Conservation (phyloP, 2,329 filamentous ascomycete species). For the Cladosporium cucumerinum region DNA sequence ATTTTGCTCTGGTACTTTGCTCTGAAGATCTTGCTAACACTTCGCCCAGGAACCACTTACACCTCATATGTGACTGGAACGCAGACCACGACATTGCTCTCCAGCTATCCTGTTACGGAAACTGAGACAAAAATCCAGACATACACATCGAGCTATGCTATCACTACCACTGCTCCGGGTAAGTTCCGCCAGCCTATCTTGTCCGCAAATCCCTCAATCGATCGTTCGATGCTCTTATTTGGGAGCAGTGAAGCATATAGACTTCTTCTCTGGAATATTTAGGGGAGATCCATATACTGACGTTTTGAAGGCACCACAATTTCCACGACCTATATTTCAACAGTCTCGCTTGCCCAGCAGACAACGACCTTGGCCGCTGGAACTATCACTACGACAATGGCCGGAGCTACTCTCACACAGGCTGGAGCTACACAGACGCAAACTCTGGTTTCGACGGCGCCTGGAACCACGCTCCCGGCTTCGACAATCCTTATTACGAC, state of each 20-base stretch:
- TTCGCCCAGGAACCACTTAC: neutral
- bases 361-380: neutral
- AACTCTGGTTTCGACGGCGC: neutral
- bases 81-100: neutral
- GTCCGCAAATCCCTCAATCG: neutral
- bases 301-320: neutral
- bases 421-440: slow-evolving; percentile 2
- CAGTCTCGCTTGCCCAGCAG: neutral
- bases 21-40: neutral
- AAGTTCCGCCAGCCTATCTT: neutral
- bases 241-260: no score
- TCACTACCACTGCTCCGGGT: slow-evolving; percentile 1
- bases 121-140: neutral
- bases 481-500: slow-evolving; percentile 6
- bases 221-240: neutral
- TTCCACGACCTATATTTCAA: neutral
- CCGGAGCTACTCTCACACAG: neutral
- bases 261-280: no score
- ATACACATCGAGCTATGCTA: neutral
- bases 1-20: neutral
- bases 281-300: no score
- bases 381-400: neutral
- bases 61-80: neutral
- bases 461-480: slow-evolving; percentile 2
- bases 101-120: slow-evolving; percentile 3